phyloP scores from a whole-genome alignment of 768 basidiomycete species.

The Auricularia auricula-judae region DNA sequence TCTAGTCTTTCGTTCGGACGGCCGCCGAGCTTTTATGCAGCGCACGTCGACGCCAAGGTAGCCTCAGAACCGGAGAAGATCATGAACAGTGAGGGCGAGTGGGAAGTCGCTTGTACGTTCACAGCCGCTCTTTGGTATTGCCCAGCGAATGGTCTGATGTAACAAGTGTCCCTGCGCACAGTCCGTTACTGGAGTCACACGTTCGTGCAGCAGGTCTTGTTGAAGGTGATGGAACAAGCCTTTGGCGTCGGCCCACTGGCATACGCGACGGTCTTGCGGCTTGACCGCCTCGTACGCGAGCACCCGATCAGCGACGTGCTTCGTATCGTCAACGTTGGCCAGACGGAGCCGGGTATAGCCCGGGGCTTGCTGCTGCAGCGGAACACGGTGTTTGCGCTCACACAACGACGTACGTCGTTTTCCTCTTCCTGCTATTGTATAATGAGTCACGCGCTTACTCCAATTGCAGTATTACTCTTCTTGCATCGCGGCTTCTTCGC shows the following conservation, averaged over 20 bases:
- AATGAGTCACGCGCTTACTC: too few relatives aligned
- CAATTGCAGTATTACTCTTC: constrained; percentile 46
- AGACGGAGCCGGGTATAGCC: background rate
- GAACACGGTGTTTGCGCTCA: background rate
- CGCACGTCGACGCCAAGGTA: constrained; percentile 58
- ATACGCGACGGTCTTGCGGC: constrained; percentile 52
- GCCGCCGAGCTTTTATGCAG: constrained; percentile 52
- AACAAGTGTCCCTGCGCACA: constrained; percentile 32
- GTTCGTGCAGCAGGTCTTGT: constrained; percentile 62
- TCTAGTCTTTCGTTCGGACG: constrained; percentile 31
- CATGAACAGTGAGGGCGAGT: constrained; percentile 32
- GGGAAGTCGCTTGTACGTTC: constrained; percentile 37
- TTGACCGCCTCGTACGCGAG: constrained; percentile 24
- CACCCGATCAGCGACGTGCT: background rate
- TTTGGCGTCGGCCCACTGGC: constrained; percentile 62
- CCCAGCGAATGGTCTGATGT: constrained; percentile 26
- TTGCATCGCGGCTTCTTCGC: constrained; percentile 67
- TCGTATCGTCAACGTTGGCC: background rate
- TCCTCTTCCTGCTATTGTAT: background rate
- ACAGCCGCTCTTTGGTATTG: background rate
- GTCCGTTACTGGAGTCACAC: constrained; percentile 62
- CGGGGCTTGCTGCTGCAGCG: constrained; percentile 1
- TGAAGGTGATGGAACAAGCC: constrained; percentile 57
- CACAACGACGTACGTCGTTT: background rate
- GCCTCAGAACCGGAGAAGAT: constrained; percentile 38